A percentile compares a stretch with the other conserved stretches of the same genome.
phyloP scores from a whole-genome alignment of 306 rosid species.

The Dryas octopetala region DNA sequence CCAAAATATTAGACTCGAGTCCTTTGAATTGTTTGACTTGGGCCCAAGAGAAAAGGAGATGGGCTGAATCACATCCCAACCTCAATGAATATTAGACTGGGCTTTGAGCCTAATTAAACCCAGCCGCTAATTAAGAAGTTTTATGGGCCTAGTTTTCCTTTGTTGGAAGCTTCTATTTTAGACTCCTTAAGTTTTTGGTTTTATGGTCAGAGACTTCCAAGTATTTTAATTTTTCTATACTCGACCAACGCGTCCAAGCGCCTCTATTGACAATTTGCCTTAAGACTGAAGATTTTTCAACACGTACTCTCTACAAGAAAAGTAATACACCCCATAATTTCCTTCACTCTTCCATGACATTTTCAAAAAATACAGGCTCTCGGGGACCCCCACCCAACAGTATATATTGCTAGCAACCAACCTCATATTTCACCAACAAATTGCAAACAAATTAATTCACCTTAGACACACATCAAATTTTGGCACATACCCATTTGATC shows the following conservation, averaged over 20 bases:
- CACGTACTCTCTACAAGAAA: background rate
- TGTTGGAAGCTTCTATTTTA: too few relatives aligned
- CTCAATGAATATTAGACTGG: too few relatives aligned
- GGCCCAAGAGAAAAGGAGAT: too few relatives aligned
- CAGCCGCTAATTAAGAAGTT: too few relatives aligned
- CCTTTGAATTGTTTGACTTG: too few relatives aligned
- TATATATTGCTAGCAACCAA: conserved; percentile 12
- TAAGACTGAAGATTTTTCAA: background rate
- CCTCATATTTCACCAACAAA: background rate
- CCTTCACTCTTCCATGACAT: background rate
- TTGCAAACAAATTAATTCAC: background rate
- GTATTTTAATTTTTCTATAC: too few relatives aligned
- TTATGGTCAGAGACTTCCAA: too few relatives aligned
- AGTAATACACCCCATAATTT: background rate
- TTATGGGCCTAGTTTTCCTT: too few relatives aligned
- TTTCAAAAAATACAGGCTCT: background rate
- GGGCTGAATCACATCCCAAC: too few relatives aligned
- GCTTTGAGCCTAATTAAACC: too few relatives aligned
- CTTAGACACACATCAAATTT: conserved; percentile 1
- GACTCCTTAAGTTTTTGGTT: too few relatives aligned
- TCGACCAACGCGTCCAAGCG: background rate
- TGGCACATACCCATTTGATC: background rate
- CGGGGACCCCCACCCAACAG: background rate
- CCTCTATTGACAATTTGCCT: conserved; percentile 12
- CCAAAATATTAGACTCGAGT: too few relatives aligned